These are phyloP conservation scores for Melampsora americana DNA, from an alignment of 1,284 basidiomycete genomes.

Conservation along the genomic window DNA sequence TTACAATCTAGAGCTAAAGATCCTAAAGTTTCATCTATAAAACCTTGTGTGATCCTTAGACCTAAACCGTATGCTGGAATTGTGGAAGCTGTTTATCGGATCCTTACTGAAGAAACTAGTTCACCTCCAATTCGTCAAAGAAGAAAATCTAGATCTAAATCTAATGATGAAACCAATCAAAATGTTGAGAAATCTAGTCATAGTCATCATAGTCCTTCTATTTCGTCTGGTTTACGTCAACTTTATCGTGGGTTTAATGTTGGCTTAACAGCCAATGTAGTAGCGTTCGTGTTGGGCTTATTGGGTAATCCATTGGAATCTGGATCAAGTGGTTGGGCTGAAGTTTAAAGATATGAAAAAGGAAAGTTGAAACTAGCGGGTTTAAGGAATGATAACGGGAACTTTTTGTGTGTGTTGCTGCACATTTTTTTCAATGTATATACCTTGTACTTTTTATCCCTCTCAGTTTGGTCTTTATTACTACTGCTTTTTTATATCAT, in stretches of 20 bases:
- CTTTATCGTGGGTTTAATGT: conserved; percentile 89
- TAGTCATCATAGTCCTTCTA: too few relatives aligned
- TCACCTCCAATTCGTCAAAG: conserved; percentile 42
- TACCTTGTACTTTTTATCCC: too few relatives aligned
- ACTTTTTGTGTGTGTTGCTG: too few relatives aligned
- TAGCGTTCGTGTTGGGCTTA: conserved; percentile 77
- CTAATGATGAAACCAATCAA: conserved; percentile 12
- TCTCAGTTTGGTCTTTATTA: too few relatives aligned
- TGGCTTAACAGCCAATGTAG: conserved; percentile 75
- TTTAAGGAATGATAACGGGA: too few relatives aligned
- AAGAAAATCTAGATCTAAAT: conserved; percentile 7
- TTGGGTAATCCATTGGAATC: conserved; percentile 67
- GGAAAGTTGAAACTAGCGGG: too few relatives aligned
- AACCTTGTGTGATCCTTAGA: conserved; percentile 78
- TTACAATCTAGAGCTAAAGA: conserved; percentile 62
- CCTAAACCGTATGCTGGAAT: conserved; percentile 86
- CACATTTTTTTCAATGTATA: too few relatives aligned
- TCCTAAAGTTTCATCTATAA: conserved; percentile 60
- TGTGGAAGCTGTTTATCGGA: conserved; percentile 88
- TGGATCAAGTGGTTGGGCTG: conserved; percentile 79
- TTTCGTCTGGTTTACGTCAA: conserved; percentile 66
- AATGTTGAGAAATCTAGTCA: conserved; percentile 42
- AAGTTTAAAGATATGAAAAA: conserved; percentile 62
- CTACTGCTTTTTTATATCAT: too few relatives aligned
- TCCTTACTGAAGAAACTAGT: conserved; percentile 78